Base-by-base conservation (phyloP, 1,284 basidiomycete genomes). In the Erythrobasidium hasegawianum region DNA sequence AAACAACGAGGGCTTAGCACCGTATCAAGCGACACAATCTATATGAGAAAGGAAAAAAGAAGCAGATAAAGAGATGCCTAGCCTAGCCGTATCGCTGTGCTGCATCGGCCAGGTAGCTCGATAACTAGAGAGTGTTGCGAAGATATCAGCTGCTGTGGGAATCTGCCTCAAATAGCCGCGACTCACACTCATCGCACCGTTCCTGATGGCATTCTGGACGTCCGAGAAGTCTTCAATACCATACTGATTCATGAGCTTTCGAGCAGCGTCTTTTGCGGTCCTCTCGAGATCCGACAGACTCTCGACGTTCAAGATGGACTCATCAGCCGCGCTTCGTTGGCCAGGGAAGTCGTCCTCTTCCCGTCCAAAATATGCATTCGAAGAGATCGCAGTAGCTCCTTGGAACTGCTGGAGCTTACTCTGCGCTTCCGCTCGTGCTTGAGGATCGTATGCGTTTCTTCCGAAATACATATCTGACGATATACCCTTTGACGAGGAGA, bases 381-480 rank as follows among this genome's bases (percentile, higher is more conserved):
- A 94, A 4, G 92, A 96, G 75, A 98, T 98, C 29, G 91, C 86
- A 0, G 89, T 90, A 26, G 95, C 91, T 16, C 94, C 94, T 72
- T 87, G 84, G 85, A 99, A 98, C 54, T 85, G 81, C 72, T 87
- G 84, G 50, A 97, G 80, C 9, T 95, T 85, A 20, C 83, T 79
- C 76, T 92, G 88, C 1, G 93, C 91, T 78, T 97, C 92, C 45
- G 81, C 78, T 38, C 84, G 77, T 2, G 85, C 82, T 49, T 79
- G 75, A 1, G 91, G 84, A 76, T 98, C 95, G 79, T 97, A 97
- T 18, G 85, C 78, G 60, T 89, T 89, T 33, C 95, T 85, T 41
- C 88, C 90, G 78, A 97, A 97, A 82, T 90, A 97, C 88, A 95
- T 93, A 77, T 98, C 96, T 1, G 90, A 95, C 3, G 92, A 96